Conservation (phyloP, 176 grass and related monocot species). For the Aegilops speltoides region DNA sequence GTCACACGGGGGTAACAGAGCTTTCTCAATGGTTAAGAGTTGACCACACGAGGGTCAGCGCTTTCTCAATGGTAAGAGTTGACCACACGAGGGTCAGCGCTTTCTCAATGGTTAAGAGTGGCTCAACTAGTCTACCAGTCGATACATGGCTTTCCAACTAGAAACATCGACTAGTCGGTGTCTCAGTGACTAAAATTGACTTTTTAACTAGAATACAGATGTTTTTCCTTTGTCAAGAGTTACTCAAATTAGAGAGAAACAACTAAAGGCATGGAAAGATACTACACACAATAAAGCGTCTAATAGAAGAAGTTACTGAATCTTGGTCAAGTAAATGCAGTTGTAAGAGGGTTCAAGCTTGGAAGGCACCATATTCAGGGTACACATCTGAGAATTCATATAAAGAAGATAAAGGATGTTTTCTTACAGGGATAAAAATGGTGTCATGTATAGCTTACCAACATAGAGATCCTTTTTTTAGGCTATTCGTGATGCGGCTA, state of each 20-base stretch:
- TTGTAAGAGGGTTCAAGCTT: conserved; percentile 8
- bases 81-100: no score
- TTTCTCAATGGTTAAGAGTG: background rate
- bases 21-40: background rate
- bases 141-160: background rate
- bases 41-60: no score
- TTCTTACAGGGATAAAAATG: conserved; percentile 13
- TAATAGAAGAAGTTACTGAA: conserved; percentile 1
- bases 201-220: background rate
- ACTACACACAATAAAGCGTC: conserved; percentile 8
- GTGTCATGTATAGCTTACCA: conserved; percentile 54
- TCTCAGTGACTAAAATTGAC: background rate
- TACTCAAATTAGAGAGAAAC: conserved; percentile 9
- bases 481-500: conserved; percentile 53
- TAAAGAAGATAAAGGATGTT: background rate
- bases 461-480: conserved; percentile 68
- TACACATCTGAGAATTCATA: conserved; percentile 7
- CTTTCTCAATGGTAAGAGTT: background rate
- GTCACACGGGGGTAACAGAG: conserved; percentile 7
- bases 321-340: conserved; percentile 6
- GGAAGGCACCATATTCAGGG: conserved; percentile 16
- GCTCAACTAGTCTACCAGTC: background rate
- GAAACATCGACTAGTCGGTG: background rate
- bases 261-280: conserved; percentile 20
- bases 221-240: background rate